These are phyloP conservation scores for Trichoderma reesei DNA, from an alignment of 495 filamentous ascomycete genomes.

Conservation along the genomic window DNA sequence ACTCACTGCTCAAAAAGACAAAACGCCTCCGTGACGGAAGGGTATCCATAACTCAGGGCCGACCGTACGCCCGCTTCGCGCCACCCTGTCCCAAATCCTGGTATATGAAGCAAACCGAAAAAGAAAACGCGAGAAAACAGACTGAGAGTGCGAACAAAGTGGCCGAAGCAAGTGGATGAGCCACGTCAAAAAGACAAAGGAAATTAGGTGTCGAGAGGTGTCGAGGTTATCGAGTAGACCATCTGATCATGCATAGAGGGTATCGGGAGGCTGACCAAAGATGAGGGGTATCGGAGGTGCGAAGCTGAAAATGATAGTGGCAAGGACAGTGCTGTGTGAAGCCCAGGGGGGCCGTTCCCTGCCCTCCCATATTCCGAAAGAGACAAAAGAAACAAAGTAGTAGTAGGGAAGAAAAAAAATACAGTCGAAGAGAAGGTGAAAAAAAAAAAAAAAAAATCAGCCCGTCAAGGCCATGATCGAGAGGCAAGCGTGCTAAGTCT, in stretches of 20 bases:
- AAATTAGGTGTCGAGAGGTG: not conserved
- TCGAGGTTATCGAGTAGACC: not conserved
- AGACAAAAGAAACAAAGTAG: too few species aligned
- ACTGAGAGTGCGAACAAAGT: not conserved
- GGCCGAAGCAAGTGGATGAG: not conserved
- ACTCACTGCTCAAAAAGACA: not conserved
- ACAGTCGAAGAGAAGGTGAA: not conserved
- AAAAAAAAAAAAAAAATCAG: not conserved
- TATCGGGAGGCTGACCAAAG: not conserved
- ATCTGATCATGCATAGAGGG: not conserved
- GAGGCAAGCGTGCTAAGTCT: conserved; percentile 17
- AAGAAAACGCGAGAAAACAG: not conserved
- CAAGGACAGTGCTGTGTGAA: not conserved
- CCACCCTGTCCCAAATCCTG: conserved; percentile 6
- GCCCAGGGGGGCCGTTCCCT: not conserved
- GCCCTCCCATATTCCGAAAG: not conserved
- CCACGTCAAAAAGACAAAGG: not conserved
- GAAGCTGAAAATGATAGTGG: not conserved
- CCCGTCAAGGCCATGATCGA: not conserved
- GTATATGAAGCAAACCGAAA: not conserved
- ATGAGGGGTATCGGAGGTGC: not conserved
- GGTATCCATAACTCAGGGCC: conserved; percentile 1
- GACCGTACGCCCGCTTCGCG: not conserved
- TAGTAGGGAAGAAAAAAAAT: not conserved
- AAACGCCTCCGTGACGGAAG: conserved; percentile 8